These are phyloP conservation scores for Rutidosis leptorrhynchoides DNA, from an alignment of 129 eudicot species.

Conservation along the genomic window DNA sequence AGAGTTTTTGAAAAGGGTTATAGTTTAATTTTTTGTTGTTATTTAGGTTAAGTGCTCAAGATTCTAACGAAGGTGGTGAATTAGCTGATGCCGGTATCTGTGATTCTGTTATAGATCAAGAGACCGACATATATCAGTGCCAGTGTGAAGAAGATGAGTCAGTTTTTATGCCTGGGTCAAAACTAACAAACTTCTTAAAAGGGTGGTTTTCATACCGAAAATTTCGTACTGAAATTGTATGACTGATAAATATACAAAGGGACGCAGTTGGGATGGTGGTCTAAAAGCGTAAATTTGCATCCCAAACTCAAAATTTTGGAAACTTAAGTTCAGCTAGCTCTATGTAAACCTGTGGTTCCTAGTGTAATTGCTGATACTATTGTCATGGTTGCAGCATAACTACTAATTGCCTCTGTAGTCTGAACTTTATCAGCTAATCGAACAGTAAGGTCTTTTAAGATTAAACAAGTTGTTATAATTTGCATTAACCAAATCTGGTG, in stretches of 20 bases:
- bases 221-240: conserved; percentile 27
- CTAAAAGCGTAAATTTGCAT: conserved; percentile 7
- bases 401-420: not conserved
- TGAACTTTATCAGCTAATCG: not conserved
- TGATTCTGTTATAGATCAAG: conserved; percentile 22
- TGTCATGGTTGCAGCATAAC: not conserved
- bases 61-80: conserved; percentile 23
- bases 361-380: not conserved
- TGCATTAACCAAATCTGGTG: not conserved
- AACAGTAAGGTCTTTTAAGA: not conserved
- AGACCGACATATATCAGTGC: conserved; percentile 16
- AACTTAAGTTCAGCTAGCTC: conserved; percentile 12
- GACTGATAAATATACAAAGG: conserved; percentile 5
- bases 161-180: conserved; percentile 24
- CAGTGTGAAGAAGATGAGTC: conserved; percentile 26
- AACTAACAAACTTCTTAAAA: conserved; percentile 31
- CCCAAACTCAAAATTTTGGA: conserved; percentile 13
- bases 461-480: not conserved
- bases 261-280: conserved; percentile 1
- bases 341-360: conserved; percentile 4
- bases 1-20: not conserved
- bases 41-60: conserved; percentile 22
- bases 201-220: conserved; percentile 40
- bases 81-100: not conserved
- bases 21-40: conserved; percentile 7